These are phyloP conservation scores for Quercus suber DNA, from an alignment of 306 rosid genomes.

Conservation along the genomic window DNA sequence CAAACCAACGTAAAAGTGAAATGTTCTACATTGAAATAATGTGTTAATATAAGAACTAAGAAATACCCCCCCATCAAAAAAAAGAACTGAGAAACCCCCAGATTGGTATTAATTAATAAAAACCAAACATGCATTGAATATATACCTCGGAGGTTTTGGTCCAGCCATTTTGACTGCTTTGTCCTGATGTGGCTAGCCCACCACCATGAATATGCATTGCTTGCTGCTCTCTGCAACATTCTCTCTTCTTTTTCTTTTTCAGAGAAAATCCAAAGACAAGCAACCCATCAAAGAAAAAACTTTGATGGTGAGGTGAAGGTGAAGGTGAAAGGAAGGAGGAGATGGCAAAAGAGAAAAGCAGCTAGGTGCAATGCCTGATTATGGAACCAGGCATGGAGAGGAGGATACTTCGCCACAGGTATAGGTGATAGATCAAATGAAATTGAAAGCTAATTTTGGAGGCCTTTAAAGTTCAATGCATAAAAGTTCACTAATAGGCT, in stretches of 20 bases:
- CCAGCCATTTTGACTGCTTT: slow-evolving; percentile 98
- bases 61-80: background rate
- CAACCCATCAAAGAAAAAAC: slow-evolving; percentile 28
- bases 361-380: slow-evolving; percentile 23
- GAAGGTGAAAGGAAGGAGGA: background rate
- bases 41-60: background rate
- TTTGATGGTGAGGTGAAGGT: slow-evolving; percentile 7
- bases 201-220: slow-evolving; percentile 97
- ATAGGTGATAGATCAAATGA: slow-evolving; percentile 29
- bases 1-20: slow-evolving; percentile 13
- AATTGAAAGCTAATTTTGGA: slow-evolving; percentile 19
- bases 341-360: slow-evolving; percentile 23
- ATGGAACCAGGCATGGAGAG: slow-evolving; percentile 38
- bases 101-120: background rate
- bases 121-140: background rate
- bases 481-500: too few relatives aligned
- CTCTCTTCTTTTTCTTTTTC: slow-evolving; percentile 10
- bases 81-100: background rate
- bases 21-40: background rate
- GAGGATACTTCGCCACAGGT: slow-evolving; percentile 53
- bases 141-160: slow-evolving; percentile 84
- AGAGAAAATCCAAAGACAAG: slow-evolving; percentile 17
- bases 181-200: slow-evolving; percentile 98
- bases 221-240: slow-evolving; percentile 94
- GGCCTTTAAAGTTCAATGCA: background rate